Evolutionary conservation across 75 land plant species (phyloP).

Genomic region (Sequoiadendron giganteum): DNA sequence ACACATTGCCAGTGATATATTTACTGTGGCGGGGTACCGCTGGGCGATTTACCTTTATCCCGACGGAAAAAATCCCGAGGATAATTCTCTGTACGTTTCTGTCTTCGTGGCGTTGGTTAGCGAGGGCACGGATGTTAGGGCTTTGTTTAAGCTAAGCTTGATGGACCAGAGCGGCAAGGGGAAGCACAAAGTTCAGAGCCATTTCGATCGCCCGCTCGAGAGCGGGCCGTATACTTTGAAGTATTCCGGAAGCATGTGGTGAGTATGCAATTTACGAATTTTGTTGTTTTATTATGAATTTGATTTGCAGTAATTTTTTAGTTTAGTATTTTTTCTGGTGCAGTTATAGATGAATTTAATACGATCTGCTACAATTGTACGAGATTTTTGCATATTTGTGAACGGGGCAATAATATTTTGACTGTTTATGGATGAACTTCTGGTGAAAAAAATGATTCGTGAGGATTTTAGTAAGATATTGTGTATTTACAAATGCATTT

Average conservation of each 20-base stretch:
- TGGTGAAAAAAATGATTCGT: no score
- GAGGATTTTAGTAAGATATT: no score
- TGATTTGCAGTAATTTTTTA: not conserved
- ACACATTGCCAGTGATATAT: constrained; percentile 6
- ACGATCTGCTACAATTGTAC: not conserved
- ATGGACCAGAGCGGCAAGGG: constrained; percentile 60
- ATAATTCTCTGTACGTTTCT: constrained; percentile 55
- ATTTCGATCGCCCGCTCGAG: constrained; percentile 54
- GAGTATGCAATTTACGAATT: constrained; percentile 1
- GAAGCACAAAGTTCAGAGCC: constrained; percentile 59
- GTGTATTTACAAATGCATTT: no score
- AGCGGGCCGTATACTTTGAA: constrained; percentile 62
- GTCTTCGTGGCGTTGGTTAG: constrained; percentile 62
- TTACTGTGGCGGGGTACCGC: constrained; percentile 47
- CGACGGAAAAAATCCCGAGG: constrained; percentile 58
- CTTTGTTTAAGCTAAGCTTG: constrained; percentile 52
- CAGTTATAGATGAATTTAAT: not conserved
- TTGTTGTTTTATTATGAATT: not conserved
- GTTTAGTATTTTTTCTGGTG: not conserved
- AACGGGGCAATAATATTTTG: no score
- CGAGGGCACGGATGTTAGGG: constrained; percentile 62
- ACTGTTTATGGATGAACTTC: no score
- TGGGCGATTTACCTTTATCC: constrained; percentile 67
- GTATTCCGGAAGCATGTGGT: constrained; percentile 74
- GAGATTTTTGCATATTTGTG: not conserved